Percentiles rank a stretch among this genome's conserved stretches.
Evolutionary conservation across 495 filamentous ascomycete genomes (phyloP).

Genomic region (Antarctomyces pellizariae): DNA sequence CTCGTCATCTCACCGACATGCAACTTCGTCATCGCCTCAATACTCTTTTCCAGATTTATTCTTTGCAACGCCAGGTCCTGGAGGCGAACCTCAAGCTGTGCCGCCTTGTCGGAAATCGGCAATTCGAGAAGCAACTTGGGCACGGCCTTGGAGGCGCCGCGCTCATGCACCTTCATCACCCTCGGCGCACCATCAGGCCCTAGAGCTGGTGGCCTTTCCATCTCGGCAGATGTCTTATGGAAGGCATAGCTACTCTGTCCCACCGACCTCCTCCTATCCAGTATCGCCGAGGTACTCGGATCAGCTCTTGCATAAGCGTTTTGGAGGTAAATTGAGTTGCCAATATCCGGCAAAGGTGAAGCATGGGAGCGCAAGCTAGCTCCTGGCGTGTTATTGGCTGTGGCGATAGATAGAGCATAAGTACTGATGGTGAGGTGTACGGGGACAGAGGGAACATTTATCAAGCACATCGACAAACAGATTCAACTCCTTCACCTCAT

Average conservation of each 20-base stretch:
- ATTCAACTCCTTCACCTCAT: slow-evolving; percentile 54
- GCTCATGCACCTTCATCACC: too few relatives aligned
- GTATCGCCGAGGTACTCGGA: too few relatives aligned
- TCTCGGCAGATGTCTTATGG: too few relatives aligned
- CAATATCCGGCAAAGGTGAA: slow-evolving; percentile 17
- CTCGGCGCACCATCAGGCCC: too few relatives aligned
- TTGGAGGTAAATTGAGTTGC: too few relatives aligned
- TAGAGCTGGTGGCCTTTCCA: too few relatives aligned
- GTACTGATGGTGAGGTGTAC: slow-evolving; percentile 59
- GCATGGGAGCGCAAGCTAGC: slow-evolving; percentile 23
- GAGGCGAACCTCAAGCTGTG: slow-evolving; percentile 39
- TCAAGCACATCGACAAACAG: slow-evolving; percentile 73
- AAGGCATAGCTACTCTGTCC: too few relatives aligned
- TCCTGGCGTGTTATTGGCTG: slow-evolving; percentile 25
- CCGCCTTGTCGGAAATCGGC: slow-evolving; percentile 32
- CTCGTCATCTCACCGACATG: slow-evolving; percentile 34
- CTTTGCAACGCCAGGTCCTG: slow-evolving; percentile 40
- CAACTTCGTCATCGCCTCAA: slow-evolving; percentile 46
- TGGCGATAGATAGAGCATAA: slow-evolving; percentile 30
- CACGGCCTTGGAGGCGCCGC: slow-evolving; percentile 35
- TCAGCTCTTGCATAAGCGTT: too few relatives aligned
- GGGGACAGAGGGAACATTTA: too few relatives aligned
- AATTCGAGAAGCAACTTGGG: slow-evolving; percentile 33
- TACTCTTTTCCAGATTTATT: slow-evolving; percentile 43
- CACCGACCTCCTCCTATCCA: too few relatives aligned